Evolutionary conservation across 2,329 filamentous ascomycete genomes (phyloP).

Genomic region (Alternaria ventricosa): DNA sequence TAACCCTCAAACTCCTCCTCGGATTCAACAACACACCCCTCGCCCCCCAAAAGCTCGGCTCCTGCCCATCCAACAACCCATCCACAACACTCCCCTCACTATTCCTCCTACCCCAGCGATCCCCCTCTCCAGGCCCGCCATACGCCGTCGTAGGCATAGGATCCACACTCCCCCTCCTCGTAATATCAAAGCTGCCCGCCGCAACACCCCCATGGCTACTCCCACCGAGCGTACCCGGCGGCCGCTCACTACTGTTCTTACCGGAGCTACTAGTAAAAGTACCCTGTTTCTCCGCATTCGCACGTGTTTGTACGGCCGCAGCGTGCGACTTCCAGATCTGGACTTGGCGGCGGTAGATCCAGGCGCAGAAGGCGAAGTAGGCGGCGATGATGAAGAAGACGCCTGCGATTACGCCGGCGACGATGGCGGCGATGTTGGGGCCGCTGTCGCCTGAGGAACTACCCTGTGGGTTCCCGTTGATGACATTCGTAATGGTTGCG

Average conservation of each 20-base stretch:
- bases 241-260: conserved; percentile 36
- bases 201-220: conserved; percentile 21
- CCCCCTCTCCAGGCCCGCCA: conserved; percentile 25
- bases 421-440: conserved; percentile 61
- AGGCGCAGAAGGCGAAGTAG: conserved; percentile 75
- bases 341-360: conserved; percentile 75
- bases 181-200: conserved; percentile 28
- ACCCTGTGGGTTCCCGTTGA: conserved; percentile 31
- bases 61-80: conserved; percentile 66
- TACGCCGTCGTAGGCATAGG: conserved; percentile 18
- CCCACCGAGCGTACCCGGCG: conserved; percentile 20
- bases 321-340: conserved; percentile 73
- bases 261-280: conserved; percentile 30
- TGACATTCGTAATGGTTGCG: conserved; percentile 48
- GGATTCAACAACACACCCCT: conserved; percentile 69
- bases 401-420: conserved; percentile 69
- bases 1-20: conserved; percentile 70
- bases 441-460: conserved; percentile 31
- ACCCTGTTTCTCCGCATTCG: conserved; percentile 49
- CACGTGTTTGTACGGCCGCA: conserved; percentile 67
- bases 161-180: conserved; percentile 10
- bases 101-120: conserved; percentile 42
- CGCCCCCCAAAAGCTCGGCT: conserved; percentile 73
- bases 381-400: conserved; percentile 65
- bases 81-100: conserved; percentile 60